phyloP scores from a whole-genome alignment of 2,329 filamentous ascomycete genomes.

The Botryotinia narcissicola region DNA sequence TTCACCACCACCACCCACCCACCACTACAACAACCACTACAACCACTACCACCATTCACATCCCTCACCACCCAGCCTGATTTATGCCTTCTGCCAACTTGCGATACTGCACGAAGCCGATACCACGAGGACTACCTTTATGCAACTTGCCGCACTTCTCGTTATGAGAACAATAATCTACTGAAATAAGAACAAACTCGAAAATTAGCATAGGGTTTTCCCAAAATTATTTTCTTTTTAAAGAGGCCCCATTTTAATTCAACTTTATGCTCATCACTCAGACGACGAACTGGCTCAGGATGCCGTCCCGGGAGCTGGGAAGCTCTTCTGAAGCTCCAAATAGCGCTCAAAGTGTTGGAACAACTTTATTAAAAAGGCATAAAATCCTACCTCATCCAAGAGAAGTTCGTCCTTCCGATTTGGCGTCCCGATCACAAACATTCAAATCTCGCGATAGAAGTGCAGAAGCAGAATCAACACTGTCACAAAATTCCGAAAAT shows the following conservation, averaged over 20 bases:
- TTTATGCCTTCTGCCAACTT: slow-evolving; percentile 12
- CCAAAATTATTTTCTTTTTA: neutral
- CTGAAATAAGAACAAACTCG: neutral
- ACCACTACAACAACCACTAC: neutral
- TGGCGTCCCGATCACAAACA: slow-evolving; percentile 27
- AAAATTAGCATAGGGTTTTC: slow-evolving; percentile 7
- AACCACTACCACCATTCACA: neutral
- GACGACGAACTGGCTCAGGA: slow-evolving; percentile 38
- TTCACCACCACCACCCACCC: neutral
- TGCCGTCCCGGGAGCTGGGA: slow-evolving; percentile 36
- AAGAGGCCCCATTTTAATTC: slow-evolving; percentile 11
- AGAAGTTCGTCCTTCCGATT: slow-evolving; percentile 26
- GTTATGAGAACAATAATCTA: slow-evolving; percentile 5
- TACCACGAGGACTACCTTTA: slow-evolving; percentile 14
- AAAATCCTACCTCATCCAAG: slow-evolving; percentile 38
- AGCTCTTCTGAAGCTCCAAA: slow-evolving; percentile 34
- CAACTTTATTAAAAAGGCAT: slow-evolving; percentile 37
- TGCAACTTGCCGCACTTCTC: slow-evolving; percentile 16
- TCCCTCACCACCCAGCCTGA: neutral
- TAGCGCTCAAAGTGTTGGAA: slow-evolving; percentile 30
- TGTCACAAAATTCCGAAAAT: slow-evolving; percentile 33
- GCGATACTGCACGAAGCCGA: slow-evolving; percentile 18
- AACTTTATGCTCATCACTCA: slow-evolving; percentile 39
- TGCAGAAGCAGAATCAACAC: slow-evolving; percentile 33
- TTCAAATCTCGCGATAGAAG: slow-evolving; percentile 30